Evolutionary conservation across 257 asterid species (phyloP), one percentile per base, ranked within the genome.

Genomic region (Cordia subcordata): DNA sequence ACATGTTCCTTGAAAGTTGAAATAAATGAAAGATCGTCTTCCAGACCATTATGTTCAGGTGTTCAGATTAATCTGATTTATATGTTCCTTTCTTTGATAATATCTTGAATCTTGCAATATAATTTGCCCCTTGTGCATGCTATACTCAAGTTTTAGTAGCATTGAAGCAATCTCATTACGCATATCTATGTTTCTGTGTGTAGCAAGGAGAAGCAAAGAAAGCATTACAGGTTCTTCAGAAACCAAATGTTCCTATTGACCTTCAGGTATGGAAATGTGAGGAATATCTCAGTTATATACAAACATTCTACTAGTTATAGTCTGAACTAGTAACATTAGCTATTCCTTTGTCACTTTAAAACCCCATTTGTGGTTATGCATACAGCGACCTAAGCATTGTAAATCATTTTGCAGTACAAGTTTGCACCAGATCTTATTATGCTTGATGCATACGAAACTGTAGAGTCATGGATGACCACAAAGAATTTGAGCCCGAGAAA

Each of bases 401-500:
- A 46, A 76, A 55, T 72, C 55, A 16, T 64, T 68, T 55, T 77
- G 80, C 96, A 92, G 99, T 92, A 88, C 85, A 88, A 92, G 75
- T 92, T 86, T 79, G 97, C 99, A 5, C 96, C 99, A 13, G 97
- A 88, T 33, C 96, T 92, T 61, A 88, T 92, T 70, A 79, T 88
- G 95, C 97, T 92, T 55, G 99, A 92, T 82, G 97, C 99, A 53
- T 92, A 92, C 73, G 99, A 92, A 83, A 88, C 99, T 66, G 95
- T 92, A 66, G 97, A 92, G 78, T 84, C 97, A 58, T 92, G 99
- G 99, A 86, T 92, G 96, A 82, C 82, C 52, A 86, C 91, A 4
- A 86, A 84, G 60, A 90, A 85, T 71, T 79, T 88, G 79, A 82
- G 86, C 72, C 96, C 99, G 12, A 82, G 95, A 74, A 92, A 88